Conservation (phyloP, 2,329 filamentous ascomycete genomes). For the Pestalotiopsis sp. region DNA sequence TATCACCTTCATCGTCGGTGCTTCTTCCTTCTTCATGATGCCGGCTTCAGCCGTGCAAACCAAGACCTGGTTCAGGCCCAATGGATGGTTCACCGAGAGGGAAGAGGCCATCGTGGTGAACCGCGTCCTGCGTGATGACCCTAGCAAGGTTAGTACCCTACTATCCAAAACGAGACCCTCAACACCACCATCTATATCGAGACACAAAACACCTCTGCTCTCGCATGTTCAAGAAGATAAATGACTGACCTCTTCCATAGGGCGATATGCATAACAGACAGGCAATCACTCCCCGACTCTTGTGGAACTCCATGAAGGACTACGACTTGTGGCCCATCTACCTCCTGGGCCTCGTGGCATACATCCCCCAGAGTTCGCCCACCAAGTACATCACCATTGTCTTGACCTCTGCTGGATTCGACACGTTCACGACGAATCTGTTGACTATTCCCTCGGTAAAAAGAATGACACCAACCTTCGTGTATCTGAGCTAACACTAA, state of each 20-base stretch:
- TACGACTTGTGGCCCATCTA: slow-evolving; percentile 62
- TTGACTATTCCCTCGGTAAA: slow-evolving; percentile 55
- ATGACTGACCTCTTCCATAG: neutral
- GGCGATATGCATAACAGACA: slow-evolving; percentile 62
- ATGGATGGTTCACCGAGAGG: slow-evolving; percentile 60
- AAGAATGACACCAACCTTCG: neutral
- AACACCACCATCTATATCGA: too few relatives aligned
- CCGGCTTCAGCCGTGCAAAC: slow-evolving; percentile 50
- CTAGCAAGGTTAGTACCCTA: slow-evolving; percentile 39
- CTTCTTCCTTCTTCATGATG: slow-evolving; percentile 56
- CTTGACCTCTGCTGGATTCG: slow-evolving; percentile 51
- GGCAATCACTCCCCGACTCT: slow-evolving; percentile 47
- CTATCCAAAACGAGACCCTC: too few relatives aligned
- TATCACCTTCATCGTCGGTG: slow-evolving; percentile 52
- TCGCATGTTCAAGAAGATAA: too few relatives aligned
- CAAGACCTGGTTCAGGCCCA: slow-evolving; percentile 50
- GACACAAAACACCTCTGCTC: too few relatives aligned
- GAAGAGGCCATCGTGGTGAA: slow-evolving; percentile 63
- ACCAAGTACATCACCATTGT: slow-evolving; percentile 55
- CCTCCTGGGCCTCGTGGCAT: slow-evolving; percentile 47
- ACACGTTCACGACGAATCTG: slow-evolving; percentile 58
- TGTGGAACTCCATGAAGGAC: slow-evolving; percentile 54
- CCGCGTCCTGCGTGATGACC: slow-evolving; percentile 58
- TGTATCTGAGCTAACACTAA: neutral
- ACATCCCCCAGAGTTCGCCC: slow-evolving; percentile 50